phyloP scores from a whole-genome alignment of 1,139 yeast species.

The Geotrichum europaeum region DNA sequence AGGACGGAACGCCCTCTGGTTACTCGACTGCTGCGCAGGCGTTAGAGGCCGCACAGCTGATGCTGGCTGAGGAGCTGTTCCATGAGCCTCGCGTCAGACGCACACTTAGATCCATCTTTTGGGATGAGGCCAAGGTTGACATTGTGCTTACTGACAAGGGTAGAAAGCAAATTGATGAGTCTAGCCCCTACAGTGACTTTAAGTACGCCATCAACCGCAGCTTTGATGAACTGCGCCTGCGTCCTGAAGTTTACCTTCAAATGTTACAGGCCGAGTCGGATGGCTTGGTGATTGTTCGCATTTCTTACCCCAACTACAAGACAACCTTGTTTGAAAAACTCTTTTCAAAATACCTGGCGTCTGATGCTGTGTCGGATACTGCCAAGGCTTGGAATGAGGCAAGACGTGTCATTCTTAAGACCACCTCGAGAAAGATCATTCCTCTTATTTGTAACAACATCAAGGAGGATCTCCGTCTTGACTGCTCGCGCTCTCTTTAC shows the following conservation, averaged over 20 bases:
- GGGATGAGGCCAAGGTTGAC: slow-evolving; percentile 62
- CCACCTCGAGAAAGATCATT: slow-evolving; percentile 63
- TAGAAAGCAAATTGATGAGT: slow-evolving; percentile 66
- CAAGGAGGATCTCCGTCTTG: slow-evolving; percentile 75
- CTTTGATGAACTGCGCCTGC: slow-evolving; percentile 61
- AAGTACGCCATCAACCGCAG: slow-evolving; percentile 83
- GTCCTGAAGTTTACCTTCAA: slow-evolving; percentile 77
- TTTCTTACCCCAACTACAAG: slow-evolving; percentile 39
- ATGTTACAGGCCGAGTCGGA: slow-evolving; percentile 85
- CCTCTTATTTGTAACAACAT: slow-evolving; percentile 67
- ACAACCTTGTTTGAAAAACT: slow-evolving; percentile 45
- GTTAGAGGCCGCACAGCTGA: slow-evolving; percentile 65
- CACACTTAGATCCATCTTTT: slow-evolving; percentile 64
- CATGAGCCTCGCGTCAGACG: slow-evolving; percentile 78
- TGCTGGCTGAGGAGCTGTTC: slow-evolving; percentile 71
- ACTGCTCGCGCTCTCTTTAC: slow-evolving; percentile 67
- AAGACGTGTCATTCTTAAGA: slow-evolving; percentile 59
- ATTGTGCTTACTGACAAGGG: slow-evolving; percentile 86
- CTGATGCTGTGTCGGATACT: slow-evolving; percentile 78
- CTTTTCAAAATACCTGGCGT: slow-evolving; percentile 55
- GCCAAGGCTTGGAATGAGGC: slow-evolving; percentile 78
- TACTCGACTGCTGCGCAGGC: slow-evolving; percentile 60
- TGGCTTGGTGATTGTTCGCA: slow-evolving; percentile 47
- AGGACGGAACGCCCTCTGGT: slow-evolving; percentile 38
- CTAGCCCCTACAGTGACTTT: slow-evolving; percentile 80